These are phyloP conservation scores for Trypanosoma melophagium DNA, from an alignment of 208 protist genomes.

Conservation along the genomic window DNA sequence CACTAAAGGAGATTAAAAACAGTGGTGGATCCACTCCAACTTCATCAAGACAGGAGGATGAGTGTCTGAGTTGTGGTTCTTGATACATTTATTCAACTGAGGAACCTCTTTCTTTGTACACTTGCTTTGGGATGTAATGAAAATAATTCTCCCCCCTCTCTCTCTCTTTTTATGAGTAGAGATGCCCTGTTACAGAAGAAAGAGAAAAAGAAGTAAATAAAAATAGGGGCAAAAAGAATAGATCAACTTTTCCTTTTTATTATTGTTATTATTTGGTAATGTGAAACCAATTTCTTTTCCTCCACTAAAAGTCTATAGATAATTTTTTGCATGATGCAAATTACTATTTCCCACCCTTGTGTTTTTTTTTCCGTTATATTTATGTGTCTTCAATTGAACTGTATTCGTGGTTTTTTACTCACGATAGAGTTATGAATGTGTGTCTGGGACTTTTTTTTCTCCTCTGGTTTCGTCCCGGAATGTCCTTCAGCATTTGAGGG, in stretches of 20 bases:
- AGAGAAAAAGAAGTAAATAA: not conserved
- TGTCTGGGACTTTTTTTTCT: not conserved
- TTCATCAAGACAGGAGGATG: slow-evolving; percentile 45
- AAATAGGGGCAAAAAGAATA: not conserved
- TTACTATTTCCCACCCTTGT: too few relatives aligned
- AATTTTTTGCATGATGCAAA: slow-evolving; percentile 1
- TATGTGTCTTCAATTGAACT: too few relatives aligned
- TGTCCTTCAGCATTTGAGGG: too few relatives aligned
- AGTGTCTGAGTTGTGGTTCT: slow-evolving; percentile 87
- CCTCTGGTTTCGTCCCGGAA: too few relatives aligned
- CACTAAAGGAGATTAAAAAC: slow-evolving; percentile 71
- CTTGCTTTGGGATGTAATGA: too few relatives aligned
- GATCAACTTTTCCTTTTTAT: not conserved
- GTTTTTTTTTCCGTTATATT: too few relatives aligned
- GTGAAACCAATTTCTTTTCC: too few relatives aligned
- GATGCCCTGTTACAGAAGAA: not conserved
- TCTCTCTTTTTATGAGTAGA: not conserved
- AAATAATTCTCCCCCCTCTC: too few relatives aligned
- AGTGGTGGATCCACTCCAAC: slow-evolving; percentile 18
- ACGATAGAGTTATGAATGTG: too few relatives aligned
- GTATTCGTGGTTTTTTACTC: too few relatives aligned
- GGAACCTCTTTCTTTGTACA: not conserved
- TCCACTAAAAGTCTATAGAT: too few relatives aligned
- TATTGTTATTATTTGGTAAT: too few relatives aligned
- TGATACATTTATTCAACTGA: slow-evolving; percentile 20